Percentiles rank a stretch among this genome's conserved stretches.
Evolutionary conservation across 768 basidiomycete genomes (phyloP).

Genomic region (Mycena rosella): DNA sequence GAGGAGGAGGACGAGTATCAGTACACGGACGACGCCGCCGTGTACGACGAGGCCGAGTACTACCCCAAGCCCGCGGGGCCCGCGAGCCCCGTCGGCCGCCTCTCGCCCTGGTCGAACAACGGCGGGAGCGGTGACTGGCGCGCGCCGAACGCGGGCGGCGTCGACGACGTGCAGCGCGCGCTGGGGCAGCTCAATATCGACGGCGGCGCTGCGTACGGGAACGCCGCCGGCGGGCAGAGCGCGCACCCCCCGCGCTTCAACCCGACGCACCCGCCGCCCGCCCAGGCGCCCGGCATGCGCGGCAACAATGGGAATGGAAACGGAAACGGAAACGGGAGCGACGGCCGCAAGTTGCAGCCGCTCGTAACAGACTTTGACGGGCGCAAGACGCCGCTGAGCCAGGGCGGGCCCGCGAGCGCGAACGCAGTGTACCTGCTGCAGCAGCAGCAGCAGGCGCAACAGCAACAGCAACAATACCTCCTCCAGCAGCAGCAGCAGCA

Average conservation of each 20-base stretch:
- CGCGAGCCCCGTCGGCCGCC: conserved; percentile 70
- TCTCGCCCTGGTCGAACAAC: conserved; percentile 69
- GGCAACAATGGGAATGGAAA: conserved; percentile 45
- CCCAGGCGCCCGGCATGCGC: conserved; percentile 59
- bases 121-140: conserved; percentile 36
- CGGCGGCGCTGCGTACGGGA: conserved; percentile 45
- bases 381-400: conserved; percentile 69
- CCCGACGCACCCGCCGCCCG: conserved; percentile 59
- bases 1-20: conserved; percentile 70
- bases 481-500: conserved; percentile 42
- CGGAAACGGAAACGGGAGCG: conserved; percentile 37
- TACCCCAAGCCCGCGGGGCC: conserved; percentile 56
- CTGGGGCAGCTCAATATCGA: conserved; percentile 76
- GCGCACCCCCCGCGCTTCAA: conserved; percentile 80
- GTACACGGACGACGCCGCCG: conserved; percentile 62
- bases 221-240: conserved; percentile 62
- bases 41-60: conserved; percentile 72
- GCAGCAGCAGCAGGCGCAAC: conserved; percentile 40
- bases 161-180: conserved; percentile 85
- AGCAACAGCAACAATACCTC: conserved; percentile 53
- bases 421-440: conserved; percentile 56
- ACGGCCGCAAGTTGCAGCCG: conserved; percentile 56
- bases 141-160: conserved; percentile 50
- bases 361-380: conserved; percentile 75
- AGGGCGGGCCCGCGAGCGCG: conserved; percentile 64